Percentiles rank a stretch among this genome's conserved stretches.
phyloP scores from a whole-genome alignment of 768 basidiomycete genomes.

The Lanmaoa pseudosensibilis region DNA sequence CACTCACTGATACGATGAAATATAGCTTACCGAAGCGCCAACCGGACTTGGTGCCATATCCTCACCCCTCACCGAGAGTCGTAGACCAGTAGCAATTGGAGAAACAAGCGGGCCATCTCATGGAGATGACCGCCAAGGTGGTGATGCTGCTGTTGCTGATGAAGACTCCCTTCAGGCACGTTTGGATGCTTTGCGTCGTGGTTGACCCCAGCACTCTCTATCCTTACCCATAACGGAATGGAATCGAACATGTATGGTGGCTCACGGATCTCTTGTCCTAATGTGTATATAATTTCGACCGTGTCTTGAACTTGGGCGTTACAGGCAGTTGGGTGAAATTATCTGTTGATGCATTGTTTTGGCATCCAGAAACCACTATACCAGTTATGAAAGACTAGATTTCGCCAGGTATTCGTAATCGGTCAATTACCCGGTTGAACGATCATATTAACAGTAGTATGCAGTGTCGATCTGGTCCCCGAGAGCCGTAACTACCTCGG shows the following conservation, averaged over 20 bases:
- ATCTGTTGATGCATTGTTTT: not conserved
- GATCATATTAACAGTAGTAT: not conserved
- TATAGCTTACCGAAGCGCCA: slow-evolving; percentile 81
- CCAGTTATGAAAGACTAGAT: not conserved
- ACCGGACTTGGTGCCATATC: slow-evolving; percentile 64
- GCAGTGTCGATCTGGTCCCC: not conserved
- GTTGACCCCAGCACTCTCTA: slow-evolving; percentile 37
- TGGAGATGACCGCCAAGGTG: slow-evolving; percentile 38
- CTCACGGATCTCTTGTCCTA: not conserved
- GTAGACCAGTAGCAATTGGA: slow-evolving; percentile 85
- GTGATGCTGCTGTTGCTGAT: slow-evolving; percentile 55
- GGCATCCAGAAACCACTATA: too few relatives aligned
- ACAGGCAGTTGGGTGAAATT: not conserved
- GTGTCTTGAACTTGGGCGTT: not conserved
- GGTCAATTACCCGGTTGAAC: not conserved
- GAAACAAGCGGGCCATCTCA: slow-evolving; percentile 44
- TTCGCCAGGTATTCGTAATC: not conserved
- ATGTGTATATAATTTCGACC: not conserved
- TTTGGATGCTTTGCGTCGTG: slow-evolving; percentile 82
- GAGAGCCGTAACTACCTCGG: too few relatives aligned
- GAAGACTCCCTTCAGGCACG: slow-evolving; percentile 94
- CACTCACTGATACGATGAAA: slow-evolving; percentile 10
- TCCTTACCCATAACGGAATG: slow-evolving; percentile 9
- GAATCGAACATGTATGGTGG: slow-evolving; percentile 4
- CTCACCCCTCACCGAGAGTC: slow-evolving; percentile 58